A percentile compares a stretch with the other conserved stretches of the same genome.
These are phyloP conservation scores for Rauvolfia tetraphylla DNA, from an alignment of 257 asterid species.

Conservation along the genomic window DNA sequence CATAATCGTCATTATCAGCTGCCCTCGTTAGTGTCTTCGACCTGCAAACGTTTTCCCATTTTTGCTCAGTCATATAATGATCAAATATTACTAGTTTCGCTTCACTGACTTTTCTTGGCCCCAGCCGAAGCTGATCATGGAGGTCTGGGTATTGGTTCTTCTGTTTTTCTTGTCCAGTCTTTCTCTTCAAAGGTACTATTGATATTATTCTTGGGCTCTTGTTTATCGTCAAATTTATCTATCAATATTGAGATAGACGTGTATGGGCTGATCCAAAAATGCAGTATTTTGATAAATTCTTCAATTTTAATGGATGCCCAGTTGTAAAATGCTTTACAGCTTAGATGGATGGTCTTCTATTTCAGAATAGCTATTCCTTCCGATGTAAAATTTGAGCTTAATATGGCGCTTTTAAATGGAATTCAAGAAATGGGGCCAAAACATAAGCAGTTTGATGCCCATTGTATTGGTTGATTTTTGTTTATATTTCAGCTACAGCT, in stretches of 20 bases:
- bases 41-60: not conserved
- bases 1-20: not conserved
- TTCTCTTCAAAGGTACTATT: slow-evolving; percentile 12
- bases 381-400: not conserved
- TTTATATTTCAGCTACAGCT: not conserved
- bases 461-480: not conserved
- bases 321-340: not conserved
- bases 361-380: not conserved
- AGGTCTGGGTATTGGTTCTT: not conserved
- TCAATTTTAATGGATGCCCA: not conserved
- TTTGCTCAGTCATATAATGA: not conserved
- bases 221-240: not conserved
- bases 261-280: too few species aligned
- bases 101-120: not conserved
- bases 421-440: not conserved
- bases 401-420: not conserved
- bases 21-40: too few species aligned
- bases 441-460: not conserved
- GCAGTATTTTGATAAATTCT: too few species aligned
- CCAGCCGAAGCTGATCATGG: not conserved
- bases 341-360: not conserved
- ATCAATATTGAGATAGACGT: too few species aligned
- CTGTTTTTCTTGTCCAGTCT: not conserved
- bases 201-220: not conserved
- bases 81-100: not conserved